Evolutionary conservation across 495 filamentous ascomycete species (phyloP).

Genomic region (Penicillium longicatenatum): DNA sequence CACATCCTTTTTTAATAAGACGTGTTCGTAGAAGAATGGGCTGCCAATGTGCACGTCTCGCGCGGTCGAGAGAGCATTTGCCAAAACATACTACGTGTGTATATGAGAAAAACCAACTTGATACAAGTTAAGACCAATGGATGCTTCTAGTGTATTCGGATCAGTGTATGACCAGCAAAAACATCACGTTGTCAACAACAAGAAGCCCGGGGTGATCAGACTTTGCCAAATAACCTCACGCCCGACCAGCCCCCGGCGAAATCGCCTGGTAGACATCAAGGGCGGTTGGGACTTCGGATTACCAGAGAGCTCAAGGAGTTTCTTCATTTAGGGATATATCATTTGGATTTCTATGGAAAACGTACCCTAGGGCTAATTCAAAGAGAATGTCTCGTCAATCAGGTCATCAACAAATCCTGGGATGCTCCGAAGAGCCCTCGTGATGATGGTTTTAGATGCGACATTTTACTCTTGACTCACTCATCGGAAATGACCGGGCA

Average conservation of each 20-base stretch:
- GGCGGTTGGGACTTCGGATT: conserved; percentile 74
- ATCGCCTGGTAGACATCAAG: conserved; percentile 35
- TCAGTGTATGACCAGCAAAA: conserved; percentile 1
- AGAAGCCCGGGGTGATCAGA: conserved; percentile 50
- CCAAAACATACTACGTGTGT: no score
- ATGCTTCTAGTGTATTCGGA: background rate
- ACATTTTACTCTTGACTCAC: conserved; percentile 78
- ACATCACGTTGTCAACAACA: background rate
- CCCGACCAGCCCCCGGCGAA: conserved; percentile 58
- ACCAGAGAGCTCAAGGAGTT: conserved; percentile 68
- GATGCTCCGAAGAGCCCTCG: conserved; percentile 82
- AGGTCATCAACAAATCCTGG: conserved; percentile 99
- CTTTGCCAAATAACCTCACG: conserved; percentile 71
- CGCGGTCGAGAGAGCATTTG: no score
- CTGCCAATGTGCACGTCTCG: background rate
- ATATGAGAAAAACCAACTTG: background rate
- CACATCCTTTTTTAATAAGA: no score
- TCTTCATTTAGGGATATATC: conserved; percentile 54
- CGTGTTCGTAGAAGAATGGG: no score
- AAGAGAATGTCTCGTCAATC: conserved; percentile 69
- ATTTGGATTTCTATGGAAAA: conserved; percentile 18
- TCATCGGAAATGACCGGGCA: conserved; percentile 84
- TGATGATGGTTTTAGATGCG: conserved; percentile 99
- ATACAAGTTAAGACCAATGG: background rate
- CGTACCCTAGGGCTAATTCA: conserved; percentile 21